Percentiles rank a stretch among this genome's conserved stretches.
phyloP scores from a whole-genome alignment of 495 filamentous ascomycete genomes.

The Aspergillus conjunctus region DNA sequence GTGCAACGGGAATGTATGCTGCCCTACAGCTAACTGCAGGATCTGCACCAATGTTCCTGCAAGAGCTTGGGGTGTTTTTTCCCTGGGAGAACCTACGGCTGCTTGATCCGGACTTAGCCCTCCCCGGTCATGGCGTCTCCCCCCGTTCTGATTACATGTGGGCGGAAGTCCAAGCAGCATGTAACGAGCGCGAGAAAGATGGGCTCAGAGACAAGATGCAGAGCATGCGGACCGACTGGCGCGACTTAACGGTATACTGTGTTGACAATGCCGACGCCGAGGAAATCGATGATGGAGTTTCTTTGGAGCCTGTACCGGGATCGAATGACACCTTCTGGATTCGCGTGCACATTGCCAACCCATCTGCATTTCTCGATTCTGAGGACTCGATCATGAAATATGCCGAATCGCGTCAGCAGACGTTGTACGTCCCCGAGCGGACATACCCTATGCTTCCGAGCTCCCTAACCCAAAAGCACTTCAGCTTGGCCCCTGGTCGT shows the following conservation, averaged over 20 bases:
- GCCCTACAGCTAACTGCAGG: conserved; percentile 54
- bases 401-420: conserved; percentile 64
- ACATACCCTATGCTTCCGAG: conserved; percentile 73
- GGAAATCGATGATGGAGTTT: conserved; percentile 91
- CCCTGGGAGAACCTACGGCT: conserved; percentile 79
- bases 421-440: conserved; percentile 74
- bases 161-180: conserved; percentile 32
- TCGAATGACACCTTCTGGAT: conserved; percentile 70
- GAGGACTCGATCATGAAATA: conserved; percentile 60
- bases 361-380: conserved; percentile 73
- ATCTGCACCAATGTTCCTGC: conserved; percentile 70
- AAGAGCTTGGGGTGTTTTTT: conserved; percentile 80
- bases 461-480: conserved; percentile 55
- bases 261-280: conserved; percentile 71
- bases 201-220: conserved; percentile 53
- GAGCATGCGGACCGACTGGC: conserved; percentile 69
- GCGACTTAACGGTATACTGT: conserved; percentile 71
- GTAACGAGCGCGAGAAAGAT: conserved; percentile 30
- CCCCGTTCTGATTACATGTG: conserved; percentile 36
- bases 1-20: conserved; percentile 69
- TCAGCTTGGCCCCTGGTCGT: conserved; percentile 68
- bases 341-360: conserved; percentile 90
- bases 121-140: conserved; percentile 56
- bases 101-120: conserved; percentile 61
- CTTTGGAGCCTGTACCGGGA: conserved; percentile 64